These are phyloP conservation scores for Yamadazyma triangularis DNA, from an alignment of 1,139 yeast genomes.

Conservation along the genomic window DNA sequence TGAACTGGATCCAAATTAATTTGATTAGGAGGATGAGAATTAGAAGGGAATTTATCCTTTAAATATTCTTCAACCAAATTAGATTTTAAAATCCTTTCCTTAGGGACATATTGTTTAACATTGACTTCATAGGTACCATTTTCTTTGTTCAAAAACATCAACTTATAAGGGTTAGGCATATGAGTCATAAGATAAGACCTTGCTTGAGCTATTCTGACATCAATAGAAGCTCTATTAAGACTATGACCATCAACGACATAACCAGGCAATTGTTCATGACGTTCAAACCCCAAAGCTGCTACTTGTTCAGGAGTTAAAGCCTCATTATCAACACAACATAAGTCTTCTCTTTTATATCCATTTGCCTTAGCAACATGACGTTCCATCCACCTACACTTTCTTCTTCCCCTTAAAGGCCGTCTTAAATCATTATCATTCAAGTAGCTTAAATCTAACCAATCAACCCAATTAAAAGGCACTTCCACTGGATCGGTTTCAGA, in stretches of 20 bases:
- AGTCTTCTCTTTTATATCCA: slow-evolving; percentile 7
- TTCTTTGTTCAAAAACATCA: slow-evolving; percentile 19
- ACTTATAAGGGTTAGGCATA: slow-evolving; percentile 20
- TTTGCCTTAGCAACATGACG: slow-evolving; percentile 7
- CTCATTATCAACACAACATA: slow-evolving; percentile 17
- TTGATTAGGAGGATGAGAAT: slow-evolving; percentile 9
- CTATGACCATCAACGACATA: slow-evolving; percentile 14
- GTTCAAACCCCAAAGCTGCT: slow-evolving; percentile 16
- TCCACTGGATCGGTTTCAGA: slow-evolving; percentile 8
- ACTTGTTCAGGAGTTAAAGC: slow-evolving; percentile 17
- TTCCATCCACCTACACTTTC: slow-evolving; percentile 11
- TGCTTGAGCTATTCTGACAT: slow-evolving; percentile 21
- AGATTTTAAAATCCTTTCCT: slow-evolving; percentile 20
- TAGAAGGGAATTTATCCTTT: slow-evolving; percentile 5
- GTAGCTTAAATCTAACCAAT: slow-evolving; percentile 23
- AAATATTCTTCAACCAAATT: slow-evolving; percentile 21
- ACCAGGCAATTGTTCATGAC: slow-evolving; percentile 22
- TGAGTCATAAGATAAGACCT: slow-evolving; percentile 22
- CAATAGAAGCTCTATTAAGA: slow-evolving; percentile 17
- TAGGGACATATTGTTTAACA: slow-evolving; percentile 13
- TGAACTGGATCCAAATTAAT: slow-evolving; percentile 14
- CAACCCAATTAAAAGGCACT: slow-evolving; percentile 28
- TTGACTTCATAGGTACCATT: slow-evolving; percentile 25
- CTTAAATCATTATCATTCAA: slow-evolving; percentile 15
- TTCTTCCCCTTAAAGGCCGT: slow-evolving; percentile 12